These are phyloP conservation scores for Rhododendron henanense DNA, from an alignment of 148 eudicot genomes.

Conservation along the genomic window DNA sequence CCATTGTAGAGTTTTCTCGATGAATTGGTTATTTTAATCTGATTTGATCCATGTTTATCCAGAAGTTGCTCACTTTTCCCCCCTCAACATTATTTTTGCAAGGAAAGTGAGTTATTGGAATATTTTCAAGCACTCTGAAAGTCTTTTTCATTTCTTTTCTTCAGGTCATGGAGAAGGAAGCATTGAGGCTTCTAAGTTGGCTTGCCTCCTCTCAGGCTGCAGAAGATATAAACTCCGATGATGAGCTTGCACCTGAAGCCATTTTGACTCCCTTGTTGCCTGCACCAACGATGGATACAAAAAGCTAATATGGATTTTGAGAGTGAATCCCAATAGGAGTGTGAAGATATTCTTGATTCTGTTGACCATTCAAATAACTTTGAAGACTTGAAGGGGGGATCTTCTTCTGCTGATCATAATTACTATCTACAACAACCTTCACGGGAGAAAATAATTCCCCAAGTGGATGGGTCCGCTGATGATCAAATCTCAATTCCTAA, in stretches of 20 bases:
- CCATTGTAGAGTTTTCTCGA: not conserved
- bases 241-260: slow-evolving; percentile 63
- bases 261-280: slow-evolving; percentile 79
- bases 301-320: slow-evolving; percentile 73
- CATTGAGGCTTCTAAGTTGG: slow-evolving; percentile 77
- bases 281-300: slow-evolving; percentile 55
- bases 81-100: not conserved
- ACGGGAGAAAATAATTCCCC: slow-evolving; percentile 46
- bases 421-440: slow-evolving; percentile 14
- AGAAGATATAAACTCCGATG: slow-evolving; percentile 88
- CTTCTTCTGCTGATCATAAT: slow-evolving; percentile 21
- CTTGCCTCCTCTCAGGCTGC: slow-evolving; percentile 96
- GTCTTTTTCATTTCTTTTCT: slow-evolving; percentile 8
- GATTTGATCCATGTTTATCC: not conserved
- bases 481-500: slow-evolving; percentile 28
- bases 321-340: slow-evolving; percentile 82
- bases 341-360: slow-evolving; percentile 96
- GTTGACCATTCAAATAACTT: slow-evolving; percentile 33
- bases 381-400: slow-evolving; percentile 29
- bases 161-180: slow-evolving; percentile 68
- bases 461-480: slow-evolving; percentile 71
- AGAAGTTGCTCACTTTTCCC: not conserved
- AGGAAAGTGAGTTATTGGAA: not conserved
- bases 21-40: not conserved
- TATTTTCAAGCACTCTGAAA: not conserved